Evolutionary conservation across 1,139 yeast genomes (phyloP), one percentile per base, ranked within the genome.

Genomic region (Zhuliangozyma parablackwelliae): DNA sequence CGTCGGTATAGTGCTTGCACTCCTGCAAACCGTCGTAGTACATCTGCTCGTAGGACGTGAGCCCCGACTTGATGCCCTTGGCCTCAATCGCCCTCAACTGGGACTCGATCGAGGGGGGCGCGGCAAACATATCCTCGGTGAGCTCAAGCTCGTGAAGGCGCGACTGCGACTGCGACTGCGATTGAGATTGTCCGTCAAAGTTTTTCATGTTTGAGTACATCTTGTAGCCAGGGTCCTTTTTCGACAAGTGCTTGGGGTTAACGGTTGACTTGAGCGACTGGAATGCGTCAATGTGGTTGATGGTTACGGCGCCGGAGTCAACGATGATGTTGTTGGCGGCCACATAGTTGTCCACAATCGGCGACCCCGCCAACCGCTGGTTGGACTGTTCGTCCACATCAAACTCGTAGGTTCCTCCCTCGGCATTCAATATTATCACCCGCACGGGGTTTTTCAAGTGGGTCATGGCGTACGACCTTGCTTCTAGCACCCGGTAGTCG

Each of bases 401-500:
- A 39, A 64, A 64, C 41, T 63, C 68, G 39, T 43, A 61, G 3
- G 64, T 61, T 6, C 64, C 65, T 4, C 55, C 55, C 3, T 53
- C 44, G 6, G 44, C 39, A 33, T 50, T 56, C 32, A 64, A 49
- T 1, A 64, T 49, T 5, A 64, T 50, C 26, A 63, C 68, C 42
- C 54, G 49, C 30, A 49, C 47, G 1, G 70, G 70, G 28, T 54
- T 56, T 4, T 62, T 59, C 21, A 63, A 45, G 39, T 61, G 54
- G 5, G 65, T 50, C 43, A 59, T 45, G 9, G 57, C 56, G 42
- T 59, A 57, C 12, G 54, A 48, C 38, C 54, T 60, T 10, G 59
- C 61, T 46, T 61, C 61, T 31, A 59, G 42, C 12, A 57, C 51
- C 32, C 68, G 44, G 21, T 53, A 45, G 32, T 56, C 61, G 41